Evolutionary conservation across 2,329 filamentous ascomycete species (phyloP), one percentile per base, ranked within the genome.

Genomic region (Pseudofabraea citricarpa): DNA sequence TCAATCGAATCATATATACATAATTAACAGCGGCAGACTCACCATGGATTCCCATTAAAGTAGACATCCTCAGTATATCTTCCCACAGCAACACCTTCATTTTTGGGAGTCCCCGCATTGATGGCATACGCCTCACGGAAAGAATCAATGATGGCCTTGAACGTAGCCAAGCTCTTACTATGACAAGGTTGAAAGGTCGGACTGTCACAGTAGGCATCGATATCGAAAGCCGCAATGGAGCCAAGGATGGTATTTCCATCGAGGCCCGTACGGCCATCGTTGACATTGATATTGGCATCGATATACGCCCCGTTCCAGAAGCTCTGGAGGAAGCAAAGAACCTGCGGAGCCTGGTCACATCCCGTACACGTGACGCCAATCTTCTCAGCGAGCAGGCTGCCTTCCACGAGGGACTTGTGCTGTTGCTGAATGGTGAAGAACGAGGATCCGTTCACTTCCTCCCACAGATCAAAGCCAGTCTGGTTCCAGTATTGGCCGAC

Each of bases 31-130:
- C 18, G 15, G 9, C 33, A n/a, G 19, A 44, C 40, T 24, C 43
- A 55, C 87, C 87, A 91, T 3, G 87, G 87, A 61, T 93, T 88
- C 3, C 86, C 87, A 46, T 79, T 78, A 62, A 83, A 84, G 65
- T 90, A 93, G 4, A 73, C 64, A 56, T 93, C 87, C 59, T 87
- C 83, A 0, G 79, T 64, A 57, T 88, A 88, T 48, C 84, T 69
- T 39, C 84, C 83, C 2, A 84, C 68, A 2, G 78, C 75, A 9
- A 79, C 70, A n/a, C 83, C 83, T n/a, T 67, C 64, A 15, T 81
- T 79, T 9, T 72, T 62, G 1, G 74, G 54, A 38, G 82, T 78
- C 3, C 79, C 83, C 4, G 65, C 66, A 67, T 93, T 93, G 64
- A 91, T 73, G 13, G 63, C 57, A 62, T 90, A 90, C 0, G 50